phyloP scores from a whole-genome alignment of 495 filamentous ascomycete genomes.

The Thermothielavioides terrestris region DNA sequence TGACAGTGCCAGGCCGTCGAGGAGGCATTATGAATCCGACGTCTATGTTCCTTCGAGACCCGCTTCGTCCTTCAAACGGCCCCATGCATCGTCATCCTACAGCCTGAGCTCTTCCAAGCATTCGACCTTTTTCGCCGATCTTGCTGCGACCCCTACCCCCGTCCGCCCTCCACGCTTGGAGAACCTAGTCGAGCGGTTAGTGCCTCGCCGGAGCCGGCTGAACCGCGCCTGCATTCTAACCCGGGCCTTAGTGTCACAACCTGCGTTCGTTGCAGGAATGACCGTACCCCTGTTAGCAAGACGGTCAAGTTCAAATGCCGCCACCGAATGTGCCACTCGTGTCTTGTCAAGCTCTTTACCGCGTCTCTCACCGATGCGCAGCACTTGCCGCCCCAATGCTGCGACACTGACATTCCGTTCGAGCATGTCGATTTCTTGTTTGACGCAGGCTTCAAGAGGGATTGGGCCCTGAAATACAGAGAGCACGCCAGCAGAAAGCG shows the following conservation, averaged over 20 bases:
- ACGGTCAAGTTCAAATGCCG: conserved; percentile 62
- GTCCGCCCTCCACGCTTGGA: conserved; percentile 21
- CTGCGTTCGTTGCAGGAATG: conserved; percentile 60
- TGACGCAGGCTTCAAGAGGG: conserved; percentile 59
- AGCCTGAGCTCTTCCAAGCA: conserved; percentile 33
- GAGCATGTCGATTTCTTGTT: conserved; percentile 69
- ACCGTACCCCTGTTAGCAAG: conserved; percentile 49
- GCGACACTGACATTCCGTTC: conserved; percentile 61
- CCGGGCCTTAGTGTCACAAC: conserved; percentile 45
- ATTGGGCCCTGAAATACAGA: conserved; percentile 68
- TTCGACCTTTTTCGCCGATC: conserved; percentile 29
- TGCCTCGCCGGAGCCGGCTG: conserved; percentile 2
- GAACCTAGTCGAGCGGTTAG: conserved; percentile 28
- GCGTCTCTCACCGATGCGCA: conserved; percentile 64
- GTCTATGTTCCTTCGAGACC: conserved; percentile 14
- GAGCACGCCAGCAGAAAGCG: conserved; percentile 67
- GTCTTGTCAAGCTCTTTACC: conserved; percentile 62
- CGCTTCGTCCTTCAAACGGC: conserved; percentile 20
- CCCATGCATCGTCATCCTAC: conserved; percentile 32
- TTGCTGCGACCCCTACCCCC: conserved; percentile 26
- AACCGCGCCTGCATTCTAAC: conserved; percentile 12
- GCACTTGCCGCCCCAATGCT: conserved; percentile 76
- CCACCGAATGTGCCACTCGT: conserved; percentile 70
- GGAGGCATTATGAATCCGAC: conserved; percentile 35
- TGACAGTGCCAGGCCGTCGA: conserved; percentile 17